Percentiles rank a stretch among this genome's conserved stretches.
phyloP scores from a whole-genome alignment of 1,284 basidiomycete species.

The Malassezia slooffiae region DNA sequence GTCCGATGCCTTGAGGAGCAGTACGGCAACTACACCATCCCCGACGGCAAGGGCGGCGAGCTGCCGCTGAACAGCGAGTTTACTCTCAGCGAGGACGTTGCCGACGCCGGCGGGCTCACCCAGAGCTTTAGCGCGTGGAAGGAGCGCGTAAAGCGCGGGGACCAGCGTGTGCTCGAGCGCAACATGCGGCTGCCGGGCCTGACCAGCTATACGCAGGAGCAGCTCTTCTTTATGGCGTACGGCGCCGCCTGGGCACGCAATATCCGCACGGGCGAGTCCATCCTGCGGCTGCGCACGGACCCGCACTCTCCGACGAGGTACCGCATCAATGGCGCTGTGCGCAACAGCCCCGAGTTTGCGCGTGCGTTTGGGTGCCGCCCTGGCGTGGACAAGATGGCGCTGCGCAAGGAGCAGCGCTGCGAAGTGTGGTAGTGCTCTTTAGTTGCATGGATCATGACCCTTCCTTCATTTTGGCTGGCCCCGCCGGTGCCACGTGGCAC shows the following conservation, averaged over 20 bases:
- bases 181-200: slow-evolving; percentile 46
- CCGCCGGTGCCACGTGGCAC: too few species aligned
- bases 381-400: slow-evolving; percentile 33
- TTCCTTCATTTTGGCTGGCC: too few species aligned
- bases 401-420: slow-evolving; percentile 25
- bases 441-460: neutral
- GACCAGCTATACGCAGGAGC: slow-evolving; percentile 38
- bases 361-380: slow-evolving; percentile 37
- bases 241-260: slow-evolving; percentile 37
- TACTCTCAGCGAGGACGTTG: slow-evolving; percentile 58
- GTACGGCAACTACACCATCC: slow-evolving; percentile 69
- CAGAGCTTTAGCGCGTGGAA: slow-evolving; percentile 48
- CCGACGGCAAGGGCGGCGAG: slow-evolving; percentile 70
- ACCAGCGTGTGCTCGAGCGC: slow-evolving; percentile 22
- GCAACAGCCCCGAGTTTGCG: slow-evolving; percentile 34
- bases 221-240: slow-evolving; percentile 47
- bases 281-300: slow-evolving; percentile 37
- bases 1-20: slow-evolving; percentile 81
- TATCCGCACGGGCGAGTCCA: slow-evolving; percentile 27
- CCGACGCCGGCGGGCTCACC: slow-evolving; percentile 50
- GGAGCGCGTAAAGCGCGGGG: slow-evolving; percentile 24
- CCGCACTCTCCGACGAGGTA: slow-evolving; percentile 42
- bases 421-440: slow-evolving; percentile 28
- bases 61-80: slow-evolving; percentile 70
- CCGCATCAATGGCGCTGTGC: slow-evolving; percentile 33